Base-by-base conservation (phyloP, 306 rosid genomes). In the Cucumis melo region DNA sequence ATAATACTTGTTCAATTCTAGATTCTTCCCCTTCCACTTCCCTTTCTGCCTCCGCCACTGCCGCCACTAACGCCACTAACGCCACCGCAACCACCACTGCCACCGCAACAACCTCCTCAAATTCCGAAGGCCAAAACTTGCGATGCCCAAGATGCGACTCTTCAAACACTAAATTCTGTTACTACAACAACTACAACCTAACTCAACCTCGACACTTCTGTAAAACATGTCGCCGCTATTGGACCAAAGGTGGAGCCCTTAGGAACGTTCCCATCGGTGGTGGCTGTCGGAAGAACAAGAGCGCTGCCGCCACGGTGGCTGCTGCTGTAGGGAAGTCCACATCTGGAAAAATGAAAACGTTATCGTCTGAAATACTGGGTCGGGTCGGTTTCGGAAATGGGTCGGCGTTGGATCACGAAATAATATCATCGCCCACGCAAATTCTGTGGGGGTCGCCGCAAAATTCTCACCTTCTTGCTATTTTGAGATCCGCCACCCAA, bases 191-290 rank as follows among this genome's bases (percentile, higher is more conserved):
- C 88, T 90, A 90, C 88, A 93, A 93, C 83, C 96, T 93, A 78
- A 91, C 98, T 34, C 98, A 93, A 86, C 98, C 98, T 3, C 98
- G 98, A 48, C 96, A 93, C 84, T 93, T 93, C 87, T 93, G 98
- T 87, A 93, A 93, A 86, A 90, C 97, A 7, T 93, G 98, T 63
- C 98, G 98, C 81, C 93, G 98, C 5, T 93, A 93, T 82, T 93
- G 98, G 96, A 90, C 96, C 44, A 88, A 88, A 83, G 96, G 96
- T 2, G 96, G 96, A 9, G 87, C 92, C 32, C 91, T 90, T 42
- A 70, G 96, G 58, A 88, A 90, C 42, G 89, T 90, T 23, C 96
- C 96, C 0, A 88, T 90, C 20, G 96, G 96, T 1, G 92, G 96
- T 1, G 92, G 96, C 13, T 88, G 92, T 82, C 80, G 96, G 66